Evolutionary conservation across 2,329 filamentous ascomycete species (phyloP).

Genomic region (Exophiala calicioides): DNA sequence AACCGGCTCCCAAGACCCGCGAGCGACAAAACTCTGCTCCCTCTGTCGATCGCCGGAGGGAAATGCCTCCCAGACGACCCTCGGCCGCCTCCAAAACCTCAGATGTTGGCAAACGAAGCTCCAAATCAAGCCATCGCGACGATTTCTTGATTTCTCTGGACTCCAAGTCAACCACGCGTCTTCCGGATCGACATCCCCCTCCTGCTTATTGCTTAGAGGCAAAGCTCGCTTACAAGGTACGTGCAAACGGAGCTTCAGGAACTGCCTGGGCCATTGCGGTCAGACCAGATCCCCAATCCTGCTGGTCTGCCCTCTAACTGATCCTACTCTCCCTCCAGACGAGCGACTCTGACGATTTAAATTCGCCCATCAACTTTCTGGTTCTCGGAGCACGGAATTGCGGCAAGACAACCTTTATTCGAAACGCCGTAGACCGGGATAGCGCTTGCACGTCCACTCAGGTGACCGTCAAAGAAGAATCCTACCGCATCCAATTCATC

Average conservation of each 20-base stretch:
- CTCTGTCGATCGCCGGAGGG: slow-evolving; percentile 23
- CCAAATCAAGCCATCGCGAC: slow-evolving; percentile 23
- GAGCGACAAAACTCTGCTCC: slow-evolving; percentile 31
- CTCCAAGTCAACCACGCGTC: slow-evolving; percentile 8
- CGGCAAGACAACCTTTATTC: slow-evolving; percentile 63
- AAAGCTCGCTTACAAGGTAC: slow-evolving; percentile 21
- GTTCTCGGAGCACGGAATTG: slow-evolving; percentile 56
- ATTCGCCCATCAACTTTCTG: slow-evolving; percentile 60
- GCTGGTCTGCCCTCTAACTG: slow-evolving; percentile 1
- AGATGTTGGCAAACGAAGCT: slow-evolving; percentile 21
- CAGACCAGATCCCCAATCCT: neutral
- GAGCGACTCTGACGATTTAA: slow-evolving; percentile 12
- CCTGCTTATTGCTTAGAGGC: slow-evolving; percentile 9
- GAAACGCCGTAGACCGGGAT: slow-evolving; percentile 54
- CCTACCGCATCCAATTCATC: slow-evolving; percentile 59
- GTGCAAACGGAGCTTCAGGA: no score
- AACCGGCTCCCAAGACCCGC: slow-evolving; percentile 22
- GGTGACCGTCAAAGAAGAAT: slow-evolving; percentile 57
- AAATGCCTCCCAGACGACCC: slow-evolving; percentile 24
- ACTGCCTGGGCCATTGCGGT: neutral
- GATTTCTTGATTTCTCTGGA: slow-evolving; percentile 17
- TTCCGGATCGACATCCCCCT: slow-evolving; percentile 8
- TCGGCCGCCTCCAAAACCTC: slow-evolving; percentile 21
- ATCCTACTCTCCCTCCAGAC: slow-evolving; percentile 14
- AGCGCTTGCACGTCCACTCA: slow-evolving; percentile 42